phyloP scores from a whole-genome alignment of 2,329 filamentous ascomycete genomes.

The Chalara sp. region DNA sequence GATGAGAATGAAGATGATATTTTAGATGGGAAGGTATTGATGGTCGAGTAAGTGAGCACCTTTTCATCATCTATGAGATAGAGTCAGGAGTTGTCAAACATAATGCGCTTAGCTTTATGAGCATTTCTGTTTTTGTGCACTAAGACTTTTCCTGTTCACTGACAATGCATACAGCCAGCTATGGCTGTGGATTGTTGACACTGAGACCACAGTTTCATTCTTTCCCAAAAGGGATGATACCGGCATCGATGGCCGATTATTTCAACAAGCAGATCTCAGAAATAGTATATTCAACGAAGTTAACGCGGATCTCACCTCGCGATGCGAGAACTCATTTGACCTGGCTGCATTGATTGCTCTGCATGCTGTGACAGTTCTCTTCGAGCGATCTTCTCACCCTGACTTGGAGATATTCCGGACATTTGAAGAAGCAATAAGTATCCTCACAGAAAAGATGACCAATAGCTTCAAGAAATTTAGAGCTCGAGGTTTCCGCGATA shows the following conservation, averaged over 20 bases:
- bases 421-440: slow-evolving; percentile 11
- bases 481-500: slow-evolving; percentile 4
- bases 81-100: no score
- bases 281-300: slow-evolving; percentile 12
- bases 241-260: slow-evolving; percentile 3
- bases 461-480: slow-evolving; percentile 7
- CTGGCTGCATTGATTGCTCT: slow-evolving; percentile 8
- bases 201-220: neutral
- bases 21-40: slow-evolving; percentile 8
- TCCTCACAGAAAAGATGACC: slow-evolving; percentile 8
- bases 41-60: slow-evolving; percentile 5
- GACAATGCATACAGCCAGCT: neutral
- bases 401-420: slow-evolving; percentile 7
- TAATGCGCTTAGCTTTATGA: no score
- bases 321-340: slow-evolving; percentile 10
- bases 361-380: slow-evolving; percentile 8
- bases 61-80: no score
- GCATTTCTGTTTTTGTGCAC: no score
- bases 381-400: slow-evolving; percentile 7
- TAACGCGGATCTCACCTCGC: slow-evolving; percentile 9
- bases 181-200: slow-evolving; percentile 9
- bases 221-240: slow-evolving; percentile 4
- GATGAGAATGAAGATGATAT: slow-evolving; percentile 1
- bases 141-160: no score
- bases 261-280: slow-evolving; percentile 9